Percentiles rank a stretch among this genome's conserved stretches.
Conservation (phyloP, 805 yeast genomes). For the Yamadazyma phyllophila region DNA sequence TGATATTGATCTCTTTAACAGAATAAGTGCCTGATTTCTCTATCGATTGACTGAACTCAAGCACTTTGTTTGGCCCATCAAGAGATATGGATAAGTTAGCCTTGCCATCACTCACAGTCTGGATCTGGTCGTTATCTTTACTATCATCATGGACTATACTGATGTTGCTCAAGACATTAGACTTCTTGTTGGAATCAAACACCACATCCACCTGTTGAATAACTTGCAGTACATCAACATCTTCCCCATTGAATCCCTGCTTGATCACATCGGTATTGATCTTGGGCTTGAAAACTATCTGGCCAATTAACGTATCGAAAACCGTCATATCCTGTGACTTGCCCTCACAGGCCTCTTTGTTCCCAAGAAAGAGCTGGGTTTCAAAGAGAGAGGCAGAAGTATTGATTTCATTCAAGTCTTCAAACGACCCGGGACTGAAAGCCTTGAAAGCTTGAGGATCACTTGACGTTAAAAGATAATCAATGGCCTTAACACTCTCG, state of each 20-base stretch:
- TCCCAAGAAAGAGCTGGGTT: constrained; percentile 12
- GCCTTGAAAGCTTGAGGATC: neutral
- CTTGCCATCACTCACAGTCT: neutral
- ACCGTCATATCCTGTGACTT: constrained; percentile 6
- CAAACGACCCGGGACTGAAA: no score
- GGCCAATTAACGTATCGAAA: constrained; percentile 16
- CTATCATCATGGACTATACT: neutral
- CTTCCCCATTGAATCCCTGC: neutral
- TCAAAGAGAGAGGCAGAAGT: no score
- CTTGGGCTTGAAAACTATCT: constrained; percentile 17
- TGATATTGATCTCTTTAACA: constrained; percentile 18
- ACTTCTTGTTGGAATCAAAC: neutral
- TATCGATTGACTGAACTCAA: constrained; percentile 22
- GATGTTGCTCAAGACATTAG: neutral
- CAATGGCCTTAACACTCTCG: neutral
- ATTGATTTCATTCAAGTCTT: no score
- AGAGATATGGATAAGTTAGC: constrained; percentile 3
- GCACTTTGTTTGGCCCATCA: constrained; percentile 10
- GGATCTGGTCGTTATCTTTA: neutral
- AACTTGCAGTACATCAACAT: neutral
- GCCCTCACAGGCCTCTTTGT: constrained; percentile 11
- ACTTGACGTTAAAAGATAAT: neutral
- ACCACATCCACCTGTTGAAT: neutral
- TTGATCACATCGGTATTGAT: neutral
- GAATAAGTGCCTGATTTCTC: constrained; percentile 23